These are phyloP conservation scores for Prinsepia uniflora DNA, from an alignment of 306 rosid genomes.

Conservation along the genomic window DNA sequence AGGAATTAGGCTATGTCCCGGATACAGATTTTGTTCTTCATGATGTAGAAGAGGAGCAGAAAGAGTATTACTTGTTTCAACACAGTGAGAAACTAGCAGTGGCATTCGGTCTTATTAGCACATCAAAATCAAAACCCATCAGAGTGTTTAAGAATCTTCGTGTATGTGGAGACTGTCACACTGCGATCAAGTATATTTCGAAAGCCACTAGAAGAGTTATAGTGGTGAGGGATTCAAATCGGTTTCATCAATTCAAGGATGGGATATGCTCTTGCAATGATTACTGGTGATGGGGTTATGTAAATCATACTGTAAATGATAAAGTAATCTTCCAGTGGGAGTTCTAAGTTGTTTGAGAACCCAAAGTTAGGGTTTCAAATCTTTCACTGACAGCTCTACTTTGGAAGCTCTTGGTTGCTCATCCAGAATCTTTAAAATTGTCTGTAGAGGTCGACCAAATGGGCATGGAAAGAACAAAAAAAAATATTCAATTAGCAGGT, in stretches of 20 bases:
- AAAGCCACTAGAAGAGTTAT: constrained; percentile 25
- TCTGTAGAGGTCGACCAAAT: background rate
- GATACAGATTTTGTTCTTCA: constrained; percentile 27
- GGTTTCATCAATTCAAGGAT: constrained; percentile 28
- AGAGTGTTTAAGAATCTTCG: constrained; percentile 28
- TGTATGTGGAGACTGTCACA: constrained; percentile 28
- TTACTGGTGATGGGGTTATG: constrained; percentile 20
- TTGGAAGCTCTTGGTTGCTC: background rate
- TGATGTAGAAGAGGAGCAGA: constrained; percentile 19
- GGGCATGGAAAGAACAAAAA: background rate
- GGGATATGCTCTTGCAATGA: constrained; percentile 29
- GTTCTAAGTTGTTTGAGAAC: background rate
- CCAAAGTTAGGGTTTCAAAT: background rate
- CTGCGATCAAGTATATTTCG: constrained; percentile 23
- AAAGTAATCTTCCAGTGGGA: background rate
- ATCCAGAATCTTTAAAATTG: background rate
- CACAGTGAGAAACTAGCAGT: constrained; percentile 33
- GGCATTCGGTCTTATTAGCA: constrained; percentile 27
- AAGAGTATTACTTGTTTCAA: constrained; percentile 22
- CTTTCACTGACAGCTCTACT: background rate
- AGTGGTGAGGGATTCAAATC: constrained; percentile 28
- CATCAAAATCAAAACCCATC: constrained; percentile 13
- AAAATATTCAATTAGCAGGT: background rate
- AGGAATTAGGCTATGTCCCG: constrained; percentile 22
- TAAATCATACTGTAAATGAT: background rate